These are phyloP conservation scores for Hordeum vulgare DNA, from an alignment of 176 grass and related monocot species.

Conservation along the genomic window MorexV3_pseudomolecules_assembly NC_058524.1:573373152-573373651, in stretches of 20 bases:
- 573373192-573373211: too few species aligned
- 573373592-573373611: constrained; percentile 50
- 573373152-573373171: too few species aligned
- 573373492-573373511: not conserved
- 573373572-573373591: constrained; percentile 31
- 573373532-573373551: constrained; percentile 17
- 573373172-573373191: too few species aligned
- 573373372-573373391: too few species aligned
- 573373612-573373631: constrained; percentile 27
- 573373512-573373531: constrained; percentile 6
- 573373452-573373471: not conserved
- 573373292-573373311: too few species aligned
- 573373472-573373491: constrained; percentile 2
- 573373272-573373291: too few species aligned
- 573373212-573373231: too few species aligned
- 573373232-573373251: too few species aligned
- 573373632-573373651: constrained; percentile 32
- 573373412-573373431: not conserved
- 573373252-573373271: too few species aligned
- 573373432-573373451: not conserved
- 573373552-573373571: constrained; percentile 12
- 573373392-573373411: not conserved
- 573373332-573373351: too few species aligned
- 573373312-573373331: too few species aligned
- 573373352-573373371: too few species aligned